Conservation (phyloP, 768 basidiomycete genomes). For the Lactarius sanguifluus region DNA sequence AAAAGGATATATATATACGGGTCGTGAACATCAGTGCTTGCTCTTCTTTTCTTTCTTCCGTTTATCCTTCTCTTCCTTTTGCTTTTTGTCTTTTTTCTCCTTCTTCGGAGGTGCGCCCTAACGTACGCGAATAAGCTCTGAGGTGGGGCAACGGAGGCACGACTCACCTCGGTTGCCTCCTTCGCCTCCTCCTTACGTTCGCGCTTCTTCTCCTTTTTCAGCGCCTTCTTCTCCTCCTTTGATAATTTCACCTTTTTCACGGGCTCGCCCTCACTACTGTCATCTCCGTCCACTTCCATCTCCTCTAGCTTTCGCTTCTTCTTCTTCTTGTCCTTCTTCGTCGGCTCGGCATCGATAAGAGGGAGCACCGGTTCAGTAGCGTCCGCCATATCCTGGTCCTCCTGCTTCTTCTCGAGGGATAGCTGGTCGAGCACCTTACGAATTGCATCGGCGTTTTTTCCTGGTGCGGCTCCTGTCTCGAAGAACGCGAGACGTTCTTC, state of each 20-base stretch:
- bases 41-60: conserved; percentile 61
- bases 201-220: conserved; percentile 75
- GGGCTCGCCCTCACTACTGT: conserved; percentile 48
- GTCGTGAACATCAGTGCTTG: conserved; percentile 35
- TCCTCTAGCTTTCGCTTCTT: conserved; percentile 71
- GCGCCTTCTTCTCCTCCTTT: conserved; percentile 84
- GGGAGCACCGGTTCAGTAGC: conserved; percentile 56
- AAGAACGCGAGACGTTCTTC: conserved; percentile 95
- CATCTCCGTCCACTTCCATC: conserved; percentile 61
- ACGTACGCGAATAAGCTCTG: conserved; percentile 12
- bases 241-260: conserved; percentile 73
- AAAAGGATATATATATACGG: conserved; percentile 8
- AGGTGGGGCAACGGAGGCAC: conserved; percentile 8
- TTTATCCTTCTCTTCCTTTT: conserved; percentile 49
- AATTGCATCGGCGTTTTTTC: conserved; percentile 91
- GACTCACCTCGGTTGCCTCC: conserved; percentile 43
- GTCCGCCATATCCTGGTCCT: conserved; percentile 45
- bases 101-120: conserved; percentile 40
- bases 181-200: conserved; percentile 54
- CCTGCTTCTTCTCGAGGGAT: conserved; percentile 62
- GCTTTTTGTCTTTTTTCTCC: conserved; percentile 43
- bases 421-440: conserved; percentile 83
- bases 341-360: conserved; percentile 51
- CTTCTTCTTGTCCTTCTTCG: conserved; percentile 35
- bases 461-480: conserved; percentile 84